phyloP scores from a whole-genome alignment of 2,329 filamentous ascomycete genomes.

The Pleurostoma richardsiae region DNA sequence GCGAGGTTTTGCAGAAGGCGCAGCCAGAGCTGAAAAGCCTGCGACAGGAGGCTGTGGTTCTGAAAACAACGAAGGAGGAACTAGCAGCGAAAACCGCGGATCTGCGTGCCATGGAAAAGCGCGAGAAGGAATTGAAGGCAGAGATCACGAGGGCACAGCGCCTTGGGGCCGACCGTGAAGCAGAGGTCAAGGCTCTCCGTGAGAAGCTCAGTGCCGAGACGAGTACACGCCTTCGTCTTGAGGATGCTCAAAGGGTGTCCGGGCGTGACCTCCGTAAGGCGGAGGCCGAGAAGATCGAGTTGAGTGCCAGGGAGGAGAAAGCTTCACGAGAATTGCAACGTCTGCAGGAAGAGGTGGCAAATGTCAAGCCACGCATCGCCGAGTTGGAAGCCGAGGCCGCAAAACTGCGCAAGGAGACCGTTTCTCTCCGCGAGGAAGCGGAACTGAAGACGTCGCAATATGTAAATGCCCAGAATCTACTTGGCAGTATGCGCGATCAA shows the following conservation, averaged over 20 bases:
- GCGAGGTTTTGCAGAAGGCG: constrained; percentile 74
- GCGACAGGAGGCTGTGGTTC: constrained; percentile 67
- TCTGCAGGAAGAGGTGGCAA: constrained; percentile 67
- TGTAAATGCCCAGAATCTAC: constrained; percentile 74
- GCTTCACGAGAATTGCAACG: constrained; percentile 63
- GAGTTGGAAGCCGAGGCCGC: constrained; percentile 71
- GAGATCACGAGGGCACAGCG: constrained; percentile 69
- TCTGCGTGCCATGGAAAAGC: constrained; percentile 71
- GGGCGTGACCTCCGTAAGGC: constrained; percentile 73
- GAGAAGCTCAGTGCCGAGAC: constrained; percentile 75
- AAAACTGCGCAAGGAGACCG: constrained; percentile 63
- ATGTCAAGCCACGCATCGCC: constrained; percentile 54
- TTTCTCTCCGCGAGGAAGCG: constrained; percentile 69
- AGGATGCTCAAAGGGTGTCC: constrained; percentile 71
- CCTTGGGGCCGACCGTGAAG: constrained; percentile 67
- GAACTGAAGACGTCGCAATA: constrained; percentile 84
- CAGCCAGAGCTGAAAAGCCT: constrained; percentile 81
- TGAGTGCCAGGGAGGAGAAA: constrained; percentile 69
- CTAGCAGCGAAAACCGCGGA: constrained; percentile 54
- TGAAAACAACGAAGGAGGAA: constrained; percentile 73
- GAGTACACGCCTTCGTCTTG: constrained; percentile 64
- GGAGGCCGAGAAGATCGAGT: constrained; percentile 75
- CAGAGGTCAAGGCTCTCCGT: constrained; percentile 71
- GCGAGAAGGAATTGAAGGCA: constrained; percentile 73
- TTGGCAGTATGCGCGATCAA: constrained; percentile 92